Conservation (phyloP, 768 basidiomycete species). For the Phaeotremella skinneri region DNA sequence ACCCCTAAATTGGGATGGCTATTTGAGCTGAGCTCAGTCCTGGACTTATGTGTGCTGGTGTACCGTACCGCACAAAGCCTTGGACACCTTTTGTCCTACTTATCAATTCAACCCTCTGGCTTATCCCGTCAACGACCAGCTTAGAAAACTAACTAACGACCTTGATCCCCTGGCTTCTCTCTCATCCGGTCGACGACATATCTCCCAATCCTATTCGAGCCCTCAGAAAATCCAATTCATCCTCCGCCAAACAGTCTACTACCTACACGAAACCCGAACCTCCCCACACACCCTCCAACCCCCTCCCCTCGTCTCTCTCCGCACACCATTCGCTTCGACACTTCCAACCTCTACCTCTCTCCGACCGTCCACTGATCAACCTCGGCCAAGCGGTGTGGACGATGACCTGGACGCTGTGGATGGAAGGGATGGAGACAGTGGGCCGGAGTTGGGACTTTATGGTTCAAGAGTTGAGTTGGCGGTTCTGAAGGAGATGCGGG, state of each 20-base stretch:
- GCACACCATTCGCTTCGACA: conserved; percentile 40
- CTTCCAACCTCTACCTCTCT: conserved; percentile 15
- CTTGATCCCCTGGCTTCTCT: too few species aligned
- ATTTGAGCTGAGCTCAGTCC: too few species aligned
- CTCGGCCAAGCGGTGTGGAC: not conserved
- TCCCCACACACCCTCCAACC: conserved; percentile 26
- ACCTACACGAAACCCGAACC: conserved; percentile 38
- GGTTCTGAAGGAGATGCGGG: conserved; percentile 27
- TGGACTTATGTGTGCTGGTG: too few species aligned
- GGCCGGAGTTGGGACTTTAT: conserved; percentile 33
- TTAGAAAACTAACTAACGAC: too few species aligned
- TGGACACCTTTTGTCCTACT: too few species aligned
- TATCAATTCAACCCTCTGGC: too few species aligned
- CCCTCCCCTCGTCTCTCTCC: conserved; percentile 26
- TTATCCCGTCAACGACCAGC: too few species aligned
- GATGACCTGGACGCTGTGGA: not conserved
- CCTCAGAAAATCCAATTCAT: conserved; percentile 46
- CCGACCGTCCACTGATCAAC: not conserved
- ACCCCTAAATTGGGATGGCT: too few species aligned
- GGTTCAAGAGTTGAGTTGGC: conserved; percentile 31
- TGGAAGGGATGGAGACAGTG: not conserved
- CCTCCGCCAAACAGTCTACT: conserved; percentile 46
- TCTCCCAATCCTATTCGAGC: too few species aligned
- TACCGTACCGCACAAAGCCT: too few species aligned
- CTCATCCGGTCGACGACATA: too few species aligned